phyloP scores from a whole-genome alignment of 805 yeast species.

The Brettanomyces custersianus region DNA sequence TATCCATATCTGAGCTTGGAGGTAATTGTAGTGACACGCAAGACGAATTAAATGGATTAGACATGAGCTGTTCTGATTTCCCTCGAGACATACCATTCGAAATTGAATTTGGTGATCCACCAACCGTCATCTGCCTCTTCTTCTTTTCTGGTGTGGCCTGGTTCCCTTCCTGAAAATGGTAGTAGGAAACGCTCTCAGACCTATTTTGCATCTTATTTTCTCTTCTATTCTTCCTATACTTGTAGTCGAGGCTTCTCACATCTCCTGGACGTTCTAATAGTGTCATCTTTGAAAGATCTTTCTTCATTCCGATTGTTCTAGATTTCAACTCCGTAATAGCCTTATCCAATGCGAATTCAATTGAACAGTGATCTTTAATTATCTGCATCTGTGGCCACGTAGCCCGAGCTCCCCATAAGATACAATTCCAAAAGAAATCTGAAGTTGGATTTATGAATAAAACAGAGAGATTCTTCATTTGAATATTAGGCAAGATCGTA shows the following conservation, averaged over 20 bases:
- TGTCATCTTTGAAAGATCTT: not conserved
- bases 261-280: not conserved
- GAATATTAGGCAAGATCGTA: constrained; percentile 77
- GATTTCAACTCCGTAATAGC: constrained; percentile 65
- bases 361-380: constrained; percentile 80
- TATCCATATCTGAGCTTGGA: too few species aligned
- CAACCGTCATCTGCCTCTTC: too few species aligned
- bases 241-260: not conserved
- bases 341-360: constrained; percentile 78
- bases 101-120: too few species aligned
- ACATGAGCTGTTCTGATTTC: too few species aligned
- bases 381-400: constrained; percentile 90
- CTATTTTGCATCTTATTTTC: not conserved
- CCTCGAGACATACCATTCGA: too few species aligned
- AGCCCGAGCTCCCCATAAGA: constrained; percentile 78
- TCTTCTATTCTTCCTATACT: not conserved
- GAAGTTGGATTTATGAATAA: constrained; percentile 77
- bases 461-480: constrained; percentile 47
- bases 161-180: constrained; percentile 2
- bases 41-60: too few species aligned
- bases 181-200: constrained; percentile 2
- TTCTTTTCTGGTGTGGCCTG: constrained; percentile 1
- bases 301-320: constrained; percentile 19
- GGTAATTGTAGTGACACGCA: too few species aligned
- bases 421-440: constrained; percentile 59